Conservation (phyloP, 2,329 filamentous ascomycete genomes). For the Huntiella decipiens region DNA sequence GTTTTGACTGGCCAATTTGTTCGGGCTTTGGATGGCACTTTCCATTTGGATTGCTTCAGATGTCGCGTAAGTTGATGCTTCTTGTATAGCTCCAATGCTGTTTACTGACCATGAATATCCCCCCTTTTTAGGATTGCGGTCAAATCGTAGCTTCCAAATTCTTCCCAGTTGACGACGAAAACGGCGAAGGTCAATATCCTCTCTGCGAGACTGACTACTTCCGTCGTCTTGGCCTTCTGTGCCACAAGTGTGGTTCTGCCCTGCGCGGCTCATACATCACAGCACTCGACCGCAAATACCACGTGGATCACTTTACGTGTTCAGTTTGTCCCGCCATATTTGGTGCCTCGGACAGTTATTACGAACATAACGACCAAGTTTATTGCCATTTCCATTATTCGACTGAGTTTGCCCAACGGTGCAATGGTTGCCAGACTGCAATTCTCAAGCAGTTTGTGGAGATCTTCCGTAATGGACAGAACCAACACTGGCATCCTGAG, state of each 20-base stretch:
- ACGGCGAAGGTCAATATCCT: conserved; percentile 72
- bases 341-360: conserved; percentile 94
- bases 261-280: conserved; percentile 96
- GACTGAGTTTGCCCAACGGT: conserved; percentile 87
- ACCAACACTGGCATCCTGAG: conserved; percentile 98
- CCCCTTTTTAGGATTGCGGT: conserved; percentile 57
- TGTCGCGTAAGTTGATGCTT: conserved; percentile 52
- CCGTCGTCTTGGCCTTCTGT: conserved; percentile 72
- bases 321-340: conserved; percentile 96
- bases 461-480: conserved; percentile 92
- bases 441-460: conserved; percentile 99
- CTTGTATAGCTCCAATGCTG: not conserved
- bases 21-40: conserved; percentile 78
- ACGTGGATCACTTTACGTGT: conserved; percentile 97
- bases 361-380: conserved; percentile 89
- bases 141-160: conserved; percentile 97
- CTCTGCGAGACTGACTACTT: conserved; percentile 98
- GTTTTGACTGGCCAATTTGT: conserved; percentile 89
- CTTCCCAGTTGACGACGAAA: conserved; percentile 86
- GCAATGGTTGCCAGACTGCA: conserved; percentile 89
- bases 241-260: conserved; percentile 79
- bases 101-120: conserved; percentile 5
- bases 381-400: conserved; percentile 99
- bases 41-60: conserved; percentile 94
- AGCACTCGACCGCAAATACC: conserved; percentile 91